phyloP scores from a whole-genome alignment of 1,139 yeast genomes.

The Nakaseomyces uthaithaninus region DNA sequence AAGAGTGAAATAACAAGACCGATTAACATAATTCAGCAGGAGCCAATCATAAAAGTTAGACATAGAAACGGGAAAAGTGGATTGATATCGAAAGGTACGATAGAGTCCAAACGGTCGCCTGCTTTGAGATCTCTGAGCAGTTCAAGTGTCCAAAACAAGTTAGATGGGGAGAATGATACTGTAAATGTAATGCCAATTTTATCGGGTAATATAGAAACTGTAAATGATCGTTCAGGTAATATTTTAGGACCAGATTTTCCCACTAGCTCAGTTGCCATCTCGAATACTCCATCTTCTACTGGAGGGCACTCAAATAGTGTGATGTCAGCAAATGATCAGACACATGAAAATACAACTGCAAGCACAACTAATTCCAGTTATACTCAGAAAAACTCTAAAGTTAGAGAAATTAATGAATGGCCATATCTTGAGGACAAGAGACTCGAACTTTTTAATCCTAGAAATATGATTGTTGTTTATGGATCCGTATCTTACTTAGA shows the following conservation, averaged over 20 bases:
- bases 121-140: too few relatives aligned
- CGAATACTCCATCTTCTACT: slow-evolving; percentile 1
- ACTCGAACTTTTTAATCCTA: slow-evolving; percentile 15
- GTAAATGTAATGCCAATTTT: too few relatives aligned
- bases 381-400: background rate
- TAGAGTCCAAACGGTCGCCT: too few relatives aligned
- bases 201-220: too few relatives aligned
- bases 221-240: background rate
- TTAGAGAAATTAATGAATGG: background rate
- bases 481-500: slow-evolving; percentile 17
- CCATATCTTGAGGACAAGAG: slow-evolving; percentile 4
- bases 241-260: background rate
- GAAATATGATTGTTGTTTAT: slow-evolving; percentile 13
- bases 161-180: too few relatives aligned
- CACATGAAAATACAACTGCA: background rate
- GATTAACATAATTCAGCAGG: background rate
- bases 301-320: background rate
- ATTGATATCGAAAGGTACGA: too few relatives aligned
- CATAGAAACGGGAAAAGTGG: background rate
- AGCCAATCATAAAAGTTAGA: background rate
- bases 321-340: background rate
- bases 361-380: background rate
- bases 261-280: background rate
- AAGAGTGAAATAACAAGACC: background rate
- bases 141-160: too few relatives aligned